A percentile compares a stretch with the other conserved stretches of the same genome.
phyloP scores from a whole-genome alignment of 2,329 filamentous ascomycete species.

The Aureobasidium sp. region DNA sequence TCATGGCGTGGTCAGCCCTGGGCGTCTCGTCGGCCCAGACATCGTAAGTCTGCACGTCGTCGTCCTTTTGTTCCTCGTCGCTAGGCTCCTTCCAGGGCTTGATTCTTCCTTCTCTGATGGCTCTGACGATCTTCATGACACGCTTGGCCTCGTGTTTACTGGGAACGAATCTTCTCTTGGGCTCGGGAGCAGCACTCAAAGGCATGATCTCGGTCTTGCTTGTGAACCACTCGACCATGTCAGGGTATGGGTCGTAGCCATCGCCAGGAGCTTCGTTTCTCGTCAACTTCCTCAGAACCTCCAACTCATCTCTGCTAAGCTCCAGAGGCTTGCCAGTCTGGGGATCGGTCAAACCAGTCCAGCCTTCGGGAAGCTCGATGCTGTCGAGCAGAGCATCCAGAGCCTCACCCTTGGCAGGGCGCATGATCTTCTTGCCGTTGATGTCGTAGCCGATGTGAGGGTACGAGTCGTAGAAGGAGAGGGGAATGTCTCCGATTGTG shows the following conservation, averaged over 20 bases:
- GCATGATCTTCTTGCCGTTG: conserved; percentile 96
- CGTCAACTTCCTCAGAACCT: conserved; percentile 79
- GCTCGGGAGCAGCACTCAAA: conserved; percentile 85
- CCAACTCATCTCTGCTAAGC: conserved; percentile 76
- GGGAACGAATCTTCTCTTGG: conserved; percentile 88
- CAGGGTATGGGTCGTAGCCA: conserved; percentile 86
- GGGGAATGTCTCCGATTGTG: conserved; percentile 89
- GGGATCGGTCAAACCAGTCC: conserved; percentile 92
- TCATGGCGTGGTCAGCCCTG: conserved; percentile 78
- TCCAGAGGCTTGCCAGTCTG: conserved; percentile 87
- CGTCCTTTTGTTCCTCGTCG: conserved; percentile 55
- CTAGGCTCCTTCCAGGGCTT: conserved; percentile 75
- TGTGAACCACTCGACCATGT: conserved; percentile 90
- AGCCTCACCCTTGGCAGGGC: conserved; percentile 86
- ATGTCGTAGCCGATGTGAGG: conserved; percentile 98
- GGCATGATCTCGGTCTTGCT: conserved; percentile 84
- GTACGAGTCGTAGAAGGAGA: conserved; percentile 94
- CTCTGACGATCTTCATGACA: conserved; percentile 93
- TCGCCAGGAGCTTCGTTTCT: conserved; percentile 81
- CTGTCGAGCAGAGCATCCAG: conserved; percentile 89
- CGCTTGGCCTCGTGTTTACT: conserved; percentile 96
- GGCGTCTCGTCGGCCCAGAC: conserved; percentile 91
- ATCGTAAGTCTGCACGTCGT: conserved; percentile 70
- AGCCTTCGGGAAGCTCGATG: conserved; percentile 93
- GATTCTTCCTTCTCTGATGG: conserved; percentile 89